Evolutionary conservation across 768 basidiomycete species (phyloP), one percentile per base, ranked within the genome.

Genomic region (Thelephora aurantiotincta): DNA sequence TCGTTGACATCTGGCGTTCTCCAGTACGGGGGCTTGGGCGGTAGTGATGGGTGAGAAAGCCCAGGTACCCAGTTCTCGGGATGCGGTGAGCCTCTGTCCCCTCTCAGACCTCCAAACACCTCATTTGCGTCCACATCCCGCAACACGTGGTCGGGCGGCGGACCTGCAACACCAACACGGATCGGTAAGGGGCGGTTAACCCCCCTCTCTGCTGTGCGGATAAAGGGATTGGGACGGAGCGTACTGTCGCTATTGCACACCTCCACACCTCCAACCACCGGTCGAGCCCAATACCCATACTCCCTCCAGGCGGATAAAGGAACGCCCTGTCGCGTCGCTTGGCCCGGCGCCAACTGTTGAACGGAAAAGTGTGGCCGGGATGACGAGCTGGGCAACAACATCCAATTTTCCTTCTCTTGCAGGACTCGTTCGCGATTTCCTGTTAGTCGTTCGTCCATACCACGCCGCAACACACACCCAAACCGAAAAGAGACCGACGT

Each of bases 261-360:
- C 19, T 59, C 51, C 3, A 71, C 60, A 30, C 59, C 59, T 41
- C 68, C 66, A 7, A 74, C 51, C 14, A 52, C 53, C 11, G 76
- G 77, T 33, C 68, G 66, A 5, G 76, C 72, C 63, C 70, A 77
- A 47, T 73, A 70, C 1, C 71, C 76, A 56, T 71, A 77, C 35
- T 68, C 68, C 52, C 73, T 72, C 74, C 74, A 79, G 35, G 74
- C 75, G 4, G 58, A 53, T 1, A 61, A 57, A 11, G 61, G 55
- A 19, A 62, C 43, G n/a, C 43, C 46, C 36, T 46, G 50, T 48
- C 44, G 48, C 26, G 11, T 12, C 6, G n/a, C 26, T 23, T 26
- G 44, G 16, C 26, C 16, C 20, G 16, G 44, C 16, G 44, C 30
- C 16, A 13, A 22, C 14, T 22, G 33, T 14, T 4, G 38, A 41